Evolutionary conservation across 2,329 filamentous ascomycete species (phyloP).

Genomic region (Aspergillus quadrilineatus): DNA sequence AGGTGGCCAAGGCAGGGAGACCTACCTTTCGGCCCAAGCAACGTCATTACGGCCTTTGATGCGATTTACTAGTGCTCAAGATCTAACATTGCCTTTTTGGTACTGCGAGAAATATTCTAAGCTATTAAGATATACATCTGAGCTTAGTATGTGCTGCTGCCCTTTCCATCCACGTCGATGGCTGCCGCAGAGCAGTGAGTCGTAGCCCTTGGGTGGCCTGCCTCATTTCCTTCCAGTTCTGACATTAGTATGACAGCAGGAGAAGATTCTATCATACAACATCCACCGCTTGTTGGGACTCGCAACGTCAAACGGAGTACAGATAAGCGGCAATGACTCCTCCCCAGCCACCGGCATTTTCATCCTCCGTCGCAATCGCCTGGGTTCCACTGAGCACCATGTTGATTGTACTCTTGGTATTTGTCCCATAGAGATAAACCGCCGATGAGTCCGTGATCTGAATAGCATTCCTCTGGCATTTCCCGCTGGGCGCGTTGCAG

Average conservation of each 20-base stretch:
- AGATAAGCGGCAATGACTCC: conserved; percentile 35
- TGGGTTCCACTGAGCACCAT: conserved; percentile 28
- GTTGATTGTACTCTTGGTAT: conserved; percentile 31
- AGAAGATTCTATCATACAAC: background rate
- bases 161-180: background rate
- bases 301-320: conserved; percentile 23
- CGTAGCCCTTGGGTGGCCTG: background rate
- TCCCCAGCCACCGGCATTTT: conserved; percentile 37
- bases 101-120: background rate
- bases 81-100: background rate
- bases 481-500: conserved; percentile 33
- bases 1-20: background rate
- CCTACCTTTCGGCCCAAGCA: conserved; percentile 9
- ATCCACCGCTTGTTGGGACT: background rate
- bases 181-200: background rate
- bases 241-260: background rate
- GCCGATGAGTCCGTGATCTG: conserved; percentile 25
- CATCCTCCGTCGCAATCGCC: conserved; percentile 25
- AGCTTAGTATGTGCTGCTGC: background rate
- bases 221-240: background rate
- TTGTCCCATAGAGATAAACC: conserved; percentile 32
- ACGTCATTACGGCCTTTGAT: background rate
- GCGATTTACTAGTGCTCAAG: background rate
- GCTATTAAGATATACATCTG: background rate
- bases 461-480: conserved; percentile 41